Evolutionary conservation across 495 filamentous ascomycete species (phyloP), one percentile per base, ranked within the genome.

Genomic region (Neurospora sp.): DNA sequence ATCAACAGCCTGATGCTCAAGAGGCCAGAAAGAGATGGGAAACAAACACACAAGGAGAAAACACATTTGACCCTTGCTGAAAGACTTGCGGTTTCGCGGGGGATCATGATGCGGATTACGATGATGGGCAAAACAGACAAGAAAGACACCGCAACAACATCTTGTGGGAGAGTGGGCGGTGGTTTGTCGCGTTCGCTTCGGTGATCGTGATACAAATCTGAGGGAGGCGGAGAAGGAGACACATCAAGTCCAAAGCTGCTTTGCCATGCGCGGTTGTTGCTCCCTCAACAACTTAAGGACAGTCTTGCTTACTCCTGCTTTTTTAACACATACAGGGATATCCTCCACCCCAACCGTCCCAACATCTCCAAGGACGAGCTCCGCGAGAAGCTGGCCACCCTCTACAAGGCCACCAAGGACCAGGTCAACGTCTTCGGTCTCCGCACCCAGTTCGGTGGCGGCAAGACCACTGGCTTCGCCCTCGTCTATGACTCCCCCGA

Each of bases 351-450:
- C 81, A 92, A 92, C 89, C 94, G 94, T 82, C 86, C 96, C 85
- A 98, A 98, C 87, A 94, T 98, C 88, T 93, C 92, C 87, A 98
- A 98, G 90, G 95, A 97, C 79, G 94, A 97, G 82, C 94, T 99
- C 86, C 94, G 96, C 78, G 85, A 87, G 80, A 98, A 97, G 89
- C 91, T 99, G 81, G 89, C 93, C 83, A 90, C 92, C 83, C 88
- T 97, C 80, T 99, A 99, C 93, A 98, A 98, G 90, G 88, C 92
- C 85, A 89, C 90, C 86, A 97, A 98, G 89, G 94, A 97, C 83
- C 91, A 94, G 86, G 89, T 98, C 85, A 93, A 90, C 84, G 93
- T 96, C 84, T 99, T 98, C 86, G 96, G 96, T 76, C 94, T 99
- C 86, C 93, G 92, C 82, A 99, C 96, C 71, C 94, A 98, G 84